Conservation (phyloP, 2,329 filamentous ascomycete genomes). For the Exophiala sp. region DNA sequence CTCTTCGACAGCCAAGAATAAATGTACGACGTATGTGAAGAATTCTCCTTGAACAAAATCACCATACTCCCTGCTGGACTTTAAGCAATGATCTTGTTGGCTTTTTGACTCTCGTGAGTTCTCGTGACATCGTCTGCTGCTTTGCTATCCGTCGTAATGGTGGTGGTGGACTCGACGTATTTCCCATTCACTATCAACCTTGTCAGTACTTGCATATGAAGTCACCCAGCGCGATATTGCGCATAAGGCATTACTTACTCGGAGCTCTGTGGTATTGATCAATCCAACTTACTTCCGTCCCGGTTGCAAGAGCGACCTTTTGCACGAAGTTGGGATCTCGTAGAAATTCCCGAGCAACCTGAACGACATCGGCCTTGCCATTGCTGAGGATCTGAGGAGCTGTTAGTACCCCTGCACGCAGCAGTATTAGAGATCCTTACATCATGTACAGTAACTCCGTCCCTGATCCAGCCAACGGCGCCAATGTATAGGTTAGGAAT, state of each 20-base stretch:
- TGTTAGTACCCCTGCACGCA: too few species aligned
- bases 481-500: conserved; percentile 1
- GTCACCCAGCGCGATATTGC: too few species aligned
- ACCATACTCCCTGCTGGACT: too few species aligned
- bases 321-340: conserved; percentile 14
- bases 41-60: too few species aligned
- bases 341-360: conserved; percentile 9
- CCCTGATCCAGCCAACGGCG: conserved; percentile 12
- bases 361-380: conserved; percentile 8
- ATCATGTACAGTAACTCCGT: conserved; percentile 2
- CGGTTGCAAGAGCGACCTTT: conserved; percentile 2
- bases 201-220: background rate
- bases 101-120: background rate
- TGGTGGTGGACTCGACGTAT: conserved; percentile 10
- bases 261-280: conserved; percentile 14
- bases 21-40: too few species aligned
- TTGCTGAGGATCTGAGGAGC: background rate
- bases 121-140: conserved; percentile 7
- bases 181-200: background rate
- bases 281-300: conserved; percentile 7
- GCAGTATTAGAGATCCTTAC: background rate
- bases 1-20: too few species aligned
- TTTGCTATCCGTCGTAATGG: conserved; percentile 8
- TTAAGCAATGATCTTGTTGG: background rate
- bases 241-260: background rate